Evolutionary conservation across 176 grass and related monocot genomes (phyloP).

Genomic region (Aegilops tauschii): DNA sequence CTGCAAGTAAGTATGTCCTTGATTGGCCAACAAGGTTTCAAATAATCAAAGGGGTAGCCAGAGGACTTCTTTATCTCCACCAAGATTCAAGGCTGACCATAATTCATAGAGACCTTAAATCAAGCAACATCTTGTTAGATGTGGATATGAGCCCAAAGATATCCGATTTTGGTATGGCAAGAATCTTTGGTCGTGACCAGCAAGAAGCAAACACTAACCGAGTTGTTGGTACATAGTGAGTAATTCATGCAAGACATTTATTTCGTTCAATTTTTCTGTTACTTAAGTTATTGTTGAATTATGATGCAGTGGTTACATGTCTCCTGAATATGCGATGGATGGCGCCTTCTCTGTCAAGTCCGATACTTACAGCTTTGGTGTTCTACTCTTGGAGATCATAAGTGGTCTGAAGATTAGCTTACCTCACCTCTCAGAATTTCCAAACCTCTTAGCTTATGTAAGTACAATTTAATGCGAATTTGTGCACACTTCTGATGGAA

Average conservation of each 20-base stretch:
- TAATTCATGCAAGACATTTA: not conserved
- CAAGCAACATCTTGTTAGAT: conserved; percentile 61
- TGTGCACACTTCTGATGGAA: not conserved
- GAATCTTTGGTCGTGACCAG: conserved; percentile 53
- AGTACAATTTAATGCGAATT: not conserved
- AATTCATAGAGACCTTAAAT: conserved; percentile 48
- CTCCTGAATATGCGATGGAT: conserved; percentile 73
- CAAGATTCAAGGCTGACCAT: conserved; percentile 58
- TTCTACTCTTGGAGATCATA: conserved; percentile 58
- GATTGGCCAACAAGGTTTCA: conserved; percentile 49
- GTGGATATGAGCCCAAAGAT: conserved; percentile 54
- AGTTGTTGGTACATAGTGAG: conserved; percentile 63
- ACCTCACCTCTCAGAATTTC: not conserved
- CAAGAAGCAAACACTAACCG: conserved; percentile 40
- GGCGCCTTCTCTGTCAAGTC: conserved; percentile 62
- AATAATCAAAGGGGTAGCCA: conserved; percentile 55
- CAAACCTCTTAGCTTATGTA: conserved; percentile 54
- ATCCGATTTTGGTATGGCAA: conserved; percentile 70
- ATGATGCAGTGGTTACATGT: conserved; percentile 49
- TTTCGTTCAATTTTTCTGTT: not conserved
- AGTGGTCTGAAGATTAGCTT: conserved; percentile 50
- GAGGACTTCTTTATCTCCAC: conserved; percentile 71
- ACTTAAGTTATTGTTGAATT: not conserved
- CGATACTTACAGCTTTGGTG: conserved; percentile 51
- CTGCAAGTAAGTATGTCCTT: conserved; percentile 15